These are phyloP conservation scores for Nannochloropsis oceanica DNA, from an alignment of 108 stramenopile genomes.

Conservation along the genomic window DNA sequence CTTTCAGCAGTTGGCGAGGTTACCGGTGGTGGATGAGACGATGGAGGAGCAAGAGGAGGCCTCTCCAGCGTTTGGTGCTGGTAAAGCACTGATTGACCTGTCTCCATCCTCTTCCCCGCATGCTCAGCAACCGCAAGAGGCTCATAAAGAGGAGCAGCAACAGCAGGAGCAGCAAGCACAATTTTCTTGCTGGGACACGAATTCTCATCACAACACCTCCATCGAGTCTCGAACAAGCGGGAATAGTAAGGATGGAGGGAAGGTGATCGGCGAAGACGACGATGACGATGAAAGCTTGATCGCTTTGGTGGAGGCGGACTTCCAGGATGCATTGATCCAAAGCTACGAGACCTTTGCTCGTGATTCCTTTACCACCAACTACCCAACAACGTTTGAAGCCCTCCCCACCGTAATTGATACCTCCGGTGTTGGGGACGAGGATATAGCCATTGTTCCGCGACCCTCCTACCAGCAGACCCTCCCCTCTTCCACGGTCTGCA, in stretches of 20 bases:
- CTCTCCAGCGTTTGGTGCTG: not conserved
- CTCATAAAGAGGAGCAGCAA: not conserved
- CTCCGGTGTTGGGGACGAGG: not conserved
- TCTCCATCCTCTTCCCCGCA: not conserved
- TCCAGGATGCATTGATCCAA: not conserved
- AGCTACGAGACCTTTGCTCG: not conserved
- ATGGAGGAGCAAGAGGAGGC: not conserved
- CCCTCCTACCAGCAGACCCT: not conserved
- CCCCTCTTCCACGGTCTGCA: not conserved
- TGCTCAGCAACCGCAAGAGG: not conserved
- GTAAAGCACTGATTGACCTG: not conserved
- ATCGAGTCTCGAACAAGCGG: not conserved
- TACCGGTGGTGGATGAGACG: not conserved
- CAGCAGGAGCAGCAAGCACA: not conserved
- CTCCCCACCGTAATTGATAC: not conserved
- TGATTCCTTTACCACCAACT: not conserved
- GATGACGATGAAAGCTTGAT: not conserved
- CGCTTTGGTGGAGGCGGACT: not conserved
- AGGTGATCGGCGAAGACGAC: not conserved
- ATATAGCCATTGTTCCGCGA: not conserved
- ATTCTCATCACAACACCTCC: not conserved
- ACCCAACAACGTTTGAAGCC: not conserved
- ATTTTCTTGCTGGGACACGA: not conserved
- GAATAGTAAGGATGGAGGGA: not conserved
- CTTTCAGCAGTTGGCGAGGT: not conserved